Conservation (phyloP, 2,329 filamentous ascomycete genomes). For the Drechmeria coniospora region DNA sequence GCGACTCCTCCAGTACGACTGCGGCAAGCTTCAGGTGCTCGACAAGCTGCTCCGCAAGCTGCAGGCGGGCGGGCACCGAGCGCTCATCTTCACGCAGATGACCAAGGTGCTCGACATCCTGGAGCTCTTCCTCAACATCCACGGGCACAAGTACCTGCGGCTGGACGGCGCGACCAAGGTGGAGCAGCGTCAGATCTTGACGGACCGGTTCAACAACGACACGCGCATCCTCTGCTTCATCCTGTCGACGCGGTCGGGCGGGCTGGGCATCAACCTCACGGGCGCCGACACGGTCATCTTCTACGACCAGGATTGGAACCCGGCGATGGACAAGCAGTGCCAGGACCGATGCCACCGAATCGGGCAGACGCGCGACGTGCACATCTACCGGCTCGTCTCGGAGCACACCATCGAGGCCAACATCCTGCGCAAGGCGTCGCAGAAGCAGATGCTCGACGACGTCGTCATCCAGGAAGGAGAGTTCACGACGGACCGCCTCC, state of each 20-base stretch:
- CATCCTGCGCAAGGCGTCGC: slow-evolving; percentile 87
- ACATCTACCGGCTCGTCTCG: slow-evolving; percentile 89
- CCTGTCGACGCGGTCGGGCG: slow-evolving; percentile 82
- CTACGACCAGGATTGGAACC: slow-evolving; percentile 98
- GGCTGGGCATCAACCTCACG: slow-evolving; percentile 89
- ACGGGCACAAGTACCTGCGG: slow-evolving; percentile 90
- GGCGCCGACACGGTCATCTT: slow-evolving; percentile 97
- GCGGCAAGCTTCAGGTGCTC: slow-evolving; percentile 84
- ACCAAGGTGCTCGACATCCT: slow-evolving; percentile 95
- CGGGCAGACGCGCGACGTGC: slow-evolving; percentile 90
- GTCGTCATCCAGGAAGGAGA: slow-evolving; percentile 97
- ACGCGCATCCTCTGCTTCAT: slow-evolving; percentile 89
- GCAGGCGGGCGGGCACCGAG: slow-evolving; percentile 80
- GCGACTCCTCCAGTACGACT: slow-evolving; percentile 91
- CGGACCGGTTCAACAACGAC: slow-evolving; percentile 94
- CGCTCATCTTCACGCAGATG: slow-evolving; percentile 98
- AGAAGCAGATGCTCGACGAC: slow-evolving; percentile 95
- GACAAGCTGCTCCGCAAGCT: slow-evolving; percentile 75
- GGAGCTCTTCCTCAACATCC: slow-evolving; percentile 94
- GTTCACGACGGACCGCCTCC: slow-evolving; percentile 94
- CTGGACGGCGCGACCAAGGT: slow-evolving; percentile 94
- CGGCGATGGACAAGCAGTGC: slow-evolving; percentile 98
- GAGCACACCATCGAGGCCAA: slow-evolving; percentile 96
- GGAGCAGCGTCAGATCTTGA: slow-evolving; percentile 87
- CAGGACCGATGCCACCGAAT: slow-evolving; percentile 96